Conservation (phyloP, 2,329 filamentous ascomycete genomes). For the Elsinoe australis region DNA sequence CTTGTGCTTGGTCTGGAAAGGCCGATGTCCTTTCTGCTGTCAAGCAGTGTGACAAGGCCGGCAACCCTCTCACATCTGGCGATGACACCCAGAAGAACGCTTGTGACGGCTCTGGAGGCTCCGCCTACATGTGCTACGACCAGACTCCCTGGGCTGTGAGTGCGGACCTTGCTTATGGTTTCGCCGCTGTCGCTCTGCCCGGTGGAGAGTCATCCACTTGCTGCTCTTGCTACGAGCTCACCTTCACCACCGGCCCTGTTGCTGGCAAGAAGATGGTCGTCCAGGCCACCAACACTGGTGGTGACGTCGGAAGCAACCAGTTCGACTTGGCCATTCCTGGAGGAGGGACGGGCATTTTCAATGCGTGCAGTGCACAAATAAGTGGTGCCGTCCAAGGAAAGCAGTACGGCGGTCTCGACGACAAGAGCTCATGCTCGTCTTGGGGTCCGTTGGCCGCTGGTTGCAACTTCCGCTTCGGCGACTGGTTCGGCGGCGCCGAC, state of each 20-base stretch:
- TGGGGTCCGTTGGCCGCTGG: slow-evolving; percentile 49
- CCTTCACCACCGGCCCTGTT: slow-evolving; percentile 50
- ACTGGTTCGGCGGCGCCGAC: slow-evolving; percentile 53
- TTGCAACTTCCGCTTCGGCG: slow-evolving; percentile 55
- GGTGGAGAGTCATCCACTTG: slow-evolving; percentile 56
- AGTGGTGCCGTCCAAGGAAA: slow-evolving; percentile 39
- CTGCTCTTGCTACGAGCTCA: slow-evolving; percentile 57
- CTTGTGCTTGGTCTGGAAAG: slow-evolving; percentile 54
- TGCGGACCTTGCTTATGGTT: slow-evolving; percentile 49
- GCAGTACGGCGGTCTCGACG: slow-evolving; percentile 51
- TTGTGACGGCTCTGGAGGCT: slow-evolving; percentile 48
- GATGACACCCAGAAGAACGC: slow-evolving; percentile 44
- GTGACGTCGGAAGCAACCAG: slow-evolving; percentile 50
- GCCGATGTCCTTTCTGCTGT: slow-evolving; percentile 46
- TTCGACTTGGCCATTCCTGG: slow-evolving; percentile 49
- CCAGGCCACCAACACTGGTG: slow-evolving; percentile 57
- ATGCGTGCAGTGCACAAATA: slow-evolving; percentile 38
- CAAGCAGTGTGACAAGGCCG: slow-evolving; percentile 47
- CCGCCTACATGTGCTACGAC: slow-evolving; percentile 54
- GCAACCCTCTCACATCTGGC: slow-evolving; percentile 43
- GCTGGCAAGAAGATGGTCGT: slow-evolving; percentile 57
- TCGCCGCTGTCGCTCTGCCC: slow-evolving; percentile 52
- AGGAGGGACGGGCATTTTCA: slow-evolving; percentile 50
- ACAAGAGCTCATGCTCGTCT: slow-evolving; percentile 41
- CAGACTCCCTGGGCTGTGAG: slow-evolving; percentile 57